Base-by-base conservation (phyloP, 257 asterid species). In the Pogostemon cablin region DNA sequence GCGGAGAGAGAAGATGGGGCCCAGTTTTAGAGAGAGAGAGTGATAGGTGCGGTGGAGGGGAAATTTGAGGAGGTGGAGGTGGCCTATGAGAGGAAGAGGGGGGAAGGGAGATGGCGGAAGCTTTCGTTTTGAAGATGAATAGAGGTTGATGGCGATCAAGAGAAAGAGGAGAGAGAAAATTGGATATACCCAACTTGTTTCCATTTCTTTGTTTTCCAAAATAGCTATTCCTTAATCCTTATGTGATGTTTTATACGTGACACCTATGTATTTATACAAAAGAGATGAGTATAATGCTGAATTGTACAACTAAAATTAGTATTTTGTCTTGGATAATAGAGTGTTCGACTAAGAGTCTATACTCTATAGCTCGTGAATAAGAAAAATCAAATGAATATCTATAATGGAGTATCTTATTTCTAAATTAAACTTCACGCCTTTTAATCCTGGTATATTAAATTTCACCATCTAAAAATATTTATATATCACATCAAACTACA, bases 1-100 rank as follows among this genome's bases (percentile, higher is more conserved):
- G 0, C 72, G 81, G 48, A 88, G 89, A 2, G 90, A 83, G 73
- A 88, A 69, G 9, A 88, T 79, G 7, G 89, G 91, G 32, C 96
- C 90, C 7, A 69, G 15, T 70, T 84, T 81, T 0, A 68, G 58
- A 0, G 90, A 75, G 76, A 88, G 78, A 0, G 43, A 10, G 8
- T 75, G 74, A 4, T 68, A 72, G 4, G 84, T 82, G 0, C 82
- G 81, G 15, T 83, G 88, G 0, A 84, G 67, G 0, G 90, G 93
- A 47, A 61, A 79, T 48, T 84, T 83, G 12, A 86, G 81, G 84
- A 77, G 89, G 82, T 81, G 75, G 67, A 88, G 83, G 57, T 88
- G 92, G 2, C 92, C 92, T 15, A 88, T 9, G 0, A 86, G 34
- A 2, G 92, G 89, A 32, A 83, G 79, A 8, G 86, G 65, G 0